Base-by-base conservation (phyloP, 1,284 basidiomycete species). In the Phellopilus nigrolimitatus region DNA sequence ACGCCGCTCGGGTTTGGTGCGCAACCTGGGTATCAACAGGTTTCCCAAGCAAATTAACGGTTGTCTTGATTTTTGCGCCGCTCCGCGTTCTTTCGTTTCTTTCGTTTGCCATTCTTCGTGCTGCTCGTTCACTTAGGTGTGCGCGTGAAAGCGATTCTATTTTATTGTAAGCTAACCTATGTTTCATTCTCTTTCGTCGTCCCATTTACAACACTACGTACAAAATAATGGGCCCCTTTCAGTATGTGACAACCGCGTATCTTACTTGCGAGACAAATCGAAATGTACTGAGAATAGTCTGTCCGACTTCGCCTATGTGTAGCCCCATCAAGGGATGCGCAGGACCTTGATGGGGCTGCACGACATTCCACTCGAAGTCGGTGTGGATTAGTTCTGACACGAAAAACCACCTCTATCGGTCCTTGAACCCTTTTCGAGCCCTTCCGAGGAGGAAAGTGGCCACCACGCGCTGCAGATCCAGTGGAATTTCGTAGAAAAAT, bases 351-450 rank as follows among this genome's bases (percentile, higher is more conserved):
- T 19, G 15, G 8, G 30, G 12, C 12, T 27, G n/a, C 40, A 27
- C 40, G 42, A 44, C 15, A 10, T 4, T 38, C 39, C 41, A 43
- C 48, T 50, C 41, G 21, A 50, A 42, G 34, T 39, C 47, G 47
- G 37, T 6, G n/a, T 15, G 36, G 19, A 27, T 27, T 49, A 17
- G 28, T 25, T 54, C 24, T 54, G 28, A 54, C 53, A 54, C 53
- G 53, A n/a, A 40, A 54, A 54, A 54, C 53, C 53, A 54, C 53
- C 53, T 54, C 53, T 37, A 25, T 38, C 42, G 53, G 38, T 54
- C 53, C 53, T 54, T 36, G 53, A 48, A 39, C 30, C 24, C 4
- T 6, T 34, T 9, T 31, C 17, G 46, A 36, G 36, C 27, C 33
- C 45, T 53, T 38, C 24, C 51, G 40, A 19, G 25, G 51, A 53